Evolutionary conservation across 345 rosid genomes (phyloP).

Genomic region (Hibiscus syriacus): DNA sequence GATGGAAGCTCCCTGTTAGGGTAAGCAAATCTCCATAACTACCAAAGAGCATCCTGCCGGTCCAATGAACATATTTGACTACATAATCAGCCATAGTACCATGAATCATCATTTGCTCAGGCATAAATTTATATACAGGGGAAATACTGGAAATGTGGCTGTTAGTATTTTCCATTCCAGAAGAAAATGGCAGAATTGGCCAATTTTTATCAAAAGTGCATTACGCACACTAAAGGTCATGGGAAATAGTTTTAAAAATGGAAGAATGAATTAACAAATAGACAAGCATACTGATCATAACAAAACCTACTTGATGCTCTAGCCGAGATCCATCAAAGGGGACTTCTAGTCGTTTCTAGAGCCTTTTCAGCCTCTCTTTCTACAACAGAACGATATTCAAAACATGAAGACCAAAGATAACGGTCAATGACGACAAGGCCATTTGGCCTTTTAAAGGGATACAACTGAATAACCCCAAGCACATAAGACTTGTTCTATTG

Average conservation of each 20-base stretch:
- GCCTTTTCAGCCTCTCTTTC: conserved; percentile 73
- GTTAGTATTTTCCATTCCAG: no score
- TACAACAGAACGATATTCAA: conserved; percentile 21
- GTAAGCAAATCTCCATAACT: conserved; percentile 82
- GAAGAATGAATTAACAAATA: not conserved
- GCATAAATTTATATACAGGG: no score
- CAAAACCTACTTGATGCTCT: conserved; percentile 71
- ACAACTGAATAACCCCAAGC: not conserved
- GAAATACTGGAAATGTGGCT: no score
- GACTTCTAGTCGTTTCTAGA: conserved; percentile 57
- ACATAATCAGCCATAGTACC: not conserved
- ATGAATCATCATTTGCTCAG: no score
- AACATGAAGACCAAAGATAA: conserved; percentile 5
- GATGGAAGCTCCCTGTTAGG: conserved; percentile 81
- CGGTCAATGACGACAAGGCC: not conserved
- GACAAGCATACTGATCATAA: not conserved
- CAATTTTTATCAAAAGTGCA: no score
- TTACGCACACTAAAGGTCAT: not conserved
- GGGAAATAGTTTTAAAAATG: not conserved
- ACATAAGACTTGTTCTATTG: not conserved
- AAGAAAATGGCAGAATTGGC: no score
- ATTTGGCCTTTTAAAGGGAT: not conserved
- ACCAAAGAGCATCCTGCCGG: conserved; percentile 74
- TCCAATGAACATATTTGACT: not conserved
- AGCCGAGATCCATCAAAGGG: conserved; percentile 77